Base-by-base conservation (phyloP, 2,329 filamentous ascomycete genomes). In the Trichothecium sympodiale region DNA sequence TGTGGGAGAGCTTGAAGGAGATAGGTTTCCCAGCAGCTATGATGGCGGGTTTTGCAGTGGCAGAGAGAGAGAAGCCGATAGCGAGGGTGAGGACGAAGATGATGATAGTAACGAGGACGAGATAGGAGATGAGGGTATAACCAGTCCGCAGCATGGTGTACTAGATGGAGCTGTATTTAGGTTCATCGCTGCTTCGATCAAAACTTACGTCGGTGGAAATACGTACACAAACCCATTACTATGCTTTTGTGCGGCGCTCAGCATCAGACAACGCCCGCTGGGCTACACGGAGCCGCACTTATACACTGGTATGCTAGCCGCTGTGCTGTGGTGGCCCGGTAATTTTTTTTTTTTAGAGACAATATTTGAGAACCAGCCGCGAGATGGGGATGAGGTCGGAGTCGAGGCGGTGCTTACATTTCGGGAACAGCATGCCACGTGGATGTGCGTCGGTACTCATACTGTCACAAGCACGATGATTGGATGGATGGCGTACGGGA, bases 271-370 rank as follows among this genome's bases (percentile, higher is more conserved):
- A 25, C 23, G 18, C 14, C 34, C 30, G 17, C 23, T 41, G 15
- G 35, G 39, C 14, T 43, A 38, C 14, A 40, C 6, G 8, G 27
- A 39, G 29, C n/a, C 32, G 31, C 16, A 33, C 17, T 27, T 37
- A 17, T 43, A 39, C 23, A 41, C 32, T 3, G 34, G 37, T 4
- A 37, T 35, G 27, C 34, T 43, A 8, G 34, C 31, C 3, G 38
- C 28, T 4, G 9, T 43, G 20, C 29, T 41, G 15, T 43, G 27
- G 39, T 28, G 29, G 18, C 10, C 14, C 33, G 35, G 17, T n/a
- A n/a, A n/a, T n/a, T 29, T 43, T 8, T 43, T 43, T 23, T 43
- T 41, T 31, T 25, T 43, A 7, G 39, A 41, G 41, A 3, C 29
- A 7, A 13, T 29, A 4, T 41, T 41, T 17, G 20, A 37, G 29